phyloP scores from a whole-genome alignment of 2,329 filamentous ascomycete species.

The Curvularia eragrostidis region DNA sequence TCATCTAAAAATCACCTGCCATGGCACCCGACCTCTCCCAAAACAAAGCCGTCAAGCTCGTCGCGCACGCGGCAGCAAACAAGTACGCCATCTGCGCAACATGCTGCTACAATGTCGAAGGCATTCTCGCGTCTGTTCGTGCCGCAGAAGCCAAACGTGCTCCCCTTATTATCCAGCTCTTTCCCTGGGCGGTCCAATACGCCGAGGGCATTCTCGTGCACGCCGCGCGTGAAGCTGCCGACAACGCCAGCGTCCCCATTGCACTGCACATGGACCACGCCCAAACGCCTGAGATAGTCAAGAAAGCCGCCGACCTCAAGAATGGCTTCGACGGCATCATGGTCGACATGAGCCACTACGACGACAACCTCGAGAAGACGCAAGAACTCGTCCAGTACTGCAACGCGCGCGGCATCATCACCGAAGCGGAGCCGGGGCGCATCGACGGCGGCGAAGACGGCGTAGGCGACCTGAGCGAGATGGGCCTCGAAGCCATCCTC shows the following conservation, averaged over 20 bases:
- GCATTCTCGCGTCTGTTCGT: slow-evolving; percentile 70
- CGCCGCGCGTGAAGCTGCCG: slow-evolving; percentile 53
- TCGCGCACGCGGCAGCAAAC: slow-evolving; percentile 62
- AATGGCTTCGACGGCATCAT: slow-evolving; percentile 46
- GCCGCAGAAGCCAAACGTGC: slow-evolving; percentile 72
- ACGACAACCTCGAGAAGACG: slow-evolving; percentile 71
- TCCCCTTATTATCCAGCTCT: slow-evolving; percentile 74
- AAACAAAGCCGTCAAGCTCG: slow-evolving; percentile 54
- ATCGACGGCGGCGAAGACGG: slow-evolving; percentile 80
- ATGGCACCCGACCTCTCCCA: slow-evolving; percentile 61
- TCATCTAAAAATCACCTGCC: background rate
- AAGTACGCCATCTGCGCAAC: slow-evolving; percentile 67
- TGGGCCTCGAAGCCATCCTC: slow-evolving; percentile 63
- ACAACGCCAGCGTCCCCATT: slow-evolving; percentile 60
- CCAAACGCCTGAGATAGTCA: slow-evolving; percentile 68
- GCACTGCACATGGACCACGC: slow-evolving; percentile 72
- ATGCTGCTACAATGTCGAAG: slow-evolving; percentile 74
- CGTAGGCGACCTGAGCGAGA: slow-evolving; percentile 69
- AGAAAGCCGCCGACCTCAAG: slow-evolving; percentile 61
- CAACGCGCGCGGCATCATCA: slow-evolving; percentile 69
- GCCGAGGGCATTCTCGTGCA: slow-evolving; percentile 59
- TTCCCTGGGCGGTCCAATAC: slow-evolving; percentile 76
- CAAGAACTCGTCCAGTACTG: slow-evolving; percentile 68
- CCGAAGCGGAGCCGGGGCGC: slow-evolving; percentile 73
- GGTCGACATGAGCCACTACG: slow-evolving; percentile 77